A percentile compares a stretch with the other conserved stretches of the same genome.
phyloP scores from a whole-genome alignment of 768 basidiomycete species.

The Leucocoprinus sp. region DNA sequence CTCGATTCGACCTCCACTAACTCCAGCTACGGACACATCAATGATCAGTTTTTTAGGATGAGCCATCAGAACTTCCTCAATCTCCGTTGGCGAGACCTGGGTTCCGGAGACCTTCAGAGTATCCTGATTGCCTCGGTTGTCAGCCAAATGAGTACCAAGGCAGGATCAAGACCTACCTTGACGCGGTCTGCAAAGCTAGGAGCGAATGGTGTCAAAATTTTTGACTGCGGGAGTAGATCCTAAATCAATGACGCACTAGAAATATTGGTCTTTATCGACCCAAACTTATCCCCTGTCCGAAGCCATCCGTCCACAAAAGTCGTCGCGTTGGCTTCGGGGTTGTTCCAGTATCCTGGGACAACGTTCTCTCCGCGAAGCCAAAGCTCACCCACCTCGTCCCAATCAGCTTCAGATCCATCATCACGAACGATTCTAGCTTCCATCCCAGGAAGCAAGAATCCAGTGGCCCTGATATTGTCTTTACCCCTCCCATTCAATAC shows the following conservation, averaged over 20 bases:
- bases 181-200: constrained; percentile 63
- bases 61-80: constrained; percentile 55
- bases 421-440: constrained; percentile 53
- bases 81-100: constrained; percentile 77
- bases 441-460: constrained; percentile 55
- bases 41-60: constrained; percentile 55
- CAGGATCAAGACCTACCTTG: constrained; percentile 36
- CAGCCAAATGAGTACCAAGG: not conserved
- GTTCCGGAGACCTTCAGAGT: constrained; percentile 70
- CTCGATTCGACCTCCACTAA: constrained; percentile 55
- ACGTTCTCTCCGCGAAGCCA: constrained; percentile 48
- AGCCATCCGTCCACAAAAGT: constrained; percentile 71
- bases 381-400: constrained; percentile 59
- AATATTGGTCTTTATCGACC: constrained; percentile 47
- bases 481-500: constrained; percentile 33
- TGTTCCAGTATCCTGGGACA: constrained; percentile 63
- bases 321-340: constrained; percentile 52
- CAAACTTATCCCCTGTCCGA: constrained; percentile 63
- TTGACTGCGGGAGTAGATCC: no score
- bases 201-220: no score
- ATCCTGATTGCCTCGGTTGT: constrained; percentile 35
- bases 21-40: constrained; percentile 67
- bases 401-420: constrained; percentile 43
- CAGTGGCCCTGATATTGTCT: constrained; percentile 34
- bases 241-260: constrained; percentile 59